Percentiles rank a stretch among this genome's conserved stretches.
phyloP scores from a whole-genome alignment of 129 eudicot species.

The Saposhnikovia divaricata region DNA sequence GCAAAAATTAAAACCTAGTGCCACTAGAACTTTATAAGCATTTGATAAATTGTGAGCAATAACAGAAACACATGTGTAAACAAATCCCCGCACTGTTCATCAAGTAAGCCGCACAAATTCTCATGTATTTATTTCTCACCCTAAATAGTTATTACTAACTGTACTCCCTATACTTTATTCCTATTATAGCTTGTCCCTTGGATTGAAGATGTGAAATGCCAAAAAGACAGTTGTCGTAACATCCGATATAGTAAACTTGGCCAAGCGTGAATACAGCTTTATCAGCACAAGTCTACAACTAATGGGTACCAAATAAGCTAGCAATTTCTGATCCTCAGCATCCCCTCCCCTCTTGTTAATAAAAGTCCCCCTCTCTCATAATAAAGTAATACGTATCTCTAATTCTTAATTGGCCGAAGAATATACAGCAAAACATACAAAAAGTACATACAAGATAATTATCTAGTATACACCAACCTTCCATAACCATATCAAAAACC shows the following conservation, averaged over 20 bases:
- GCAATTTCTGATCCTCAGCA: no score
- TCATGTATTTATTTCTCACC: background rate
- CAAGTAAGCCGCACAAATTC: background rate
- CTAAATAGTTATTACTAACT: background rate
- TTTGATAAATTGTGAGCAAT: background rate
- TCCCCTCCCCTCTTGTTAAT: no score
- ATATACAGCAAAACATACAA: background rate
- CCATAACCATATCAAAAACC: constrained; percentile 83
- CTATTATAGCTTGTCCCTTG: no score
- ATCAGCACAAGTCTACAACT: no score
- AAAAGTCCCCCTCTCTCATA: no score
- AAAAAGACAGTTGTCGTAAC: background rate
- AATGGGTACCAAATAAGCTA: no score
- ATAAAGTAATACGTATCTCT: no score
- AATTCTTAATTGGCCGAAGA: background rate
- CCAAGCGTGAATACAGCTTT: no score
- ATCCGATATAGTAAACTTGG: no score
- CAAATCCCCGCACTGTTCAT: background rate
- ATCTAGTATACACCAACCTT: constrained; percentile 38
- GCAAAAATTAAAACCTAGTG: background rate
- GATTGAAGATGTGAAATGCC: no score
- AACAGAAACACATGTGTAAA: background rate
- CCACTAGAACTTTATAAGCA: background rate
- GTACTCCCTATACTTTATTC: background rate
- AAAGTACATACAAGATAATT: background rate